Evolutionary conservation across 139 green algal species (phyloP), one percentile per base, ranked within the genome.

Genomic region (Pleodorina starrii): DNA sequence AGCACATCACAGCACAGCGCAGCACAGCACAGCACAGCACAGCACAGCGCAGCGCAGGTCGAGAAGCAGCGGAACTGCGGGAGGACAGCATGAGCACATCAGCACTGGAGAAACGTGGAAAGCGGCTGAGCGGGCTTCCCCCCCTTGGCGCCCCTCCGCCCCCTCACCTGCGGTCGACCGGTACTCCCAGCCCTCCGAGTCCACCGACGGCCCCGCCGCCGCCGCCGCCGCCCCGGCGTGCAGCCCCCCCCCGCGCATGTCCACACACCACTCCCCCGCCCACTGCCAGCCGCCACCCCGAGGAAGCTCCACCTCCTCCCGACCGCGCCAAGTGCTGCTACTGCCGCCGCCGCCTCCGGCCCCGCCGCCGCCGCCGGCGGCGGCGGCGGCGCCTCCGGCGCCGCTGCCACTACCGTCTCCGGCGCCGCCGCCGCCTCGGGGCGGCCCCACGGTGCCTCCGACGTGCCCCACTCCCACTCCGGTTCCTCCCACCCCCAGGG

Each of bases 241-340:
- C 72, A 36, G 32, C 32, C 36, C 48, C 32, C 76, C 74, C 1
- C 19, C 43, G 29, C 75, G 76, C 44, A 76, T 71, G 73, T 89
- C 81, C 43, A 86, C 43, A 27, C 36, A 10, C 90, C 80, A 81
- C 57, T 95, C 91, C 17, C 76, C 85, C 12, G 80, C 72, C 93
- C 93, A 96, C 35, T 69, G 38, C 93, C 93, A 96, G 35, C 91
- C 93, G 10, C 90, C 85, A 12, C 90, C 93, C 10, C 75, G 17
- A 14, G 93, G 93, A 46, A 93, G 78, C 21, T 32, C 19, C 42
- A 92, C 82, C 17, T 91, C 77, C 71, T 95, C 93, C 75, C 43
- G 72, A 38, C 89, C 51, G 3, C 46, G 63, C 48, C 57, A 74
- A 19, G 44, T 59, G 38, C 48, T 32, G 19, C 66, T 42, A 21